Evolutionary conservation across 768 basidiomycete species (phyloP), one percentile per base, ranked within the genome.

Genomic region (Rhodotorula paludigena): DNA sequence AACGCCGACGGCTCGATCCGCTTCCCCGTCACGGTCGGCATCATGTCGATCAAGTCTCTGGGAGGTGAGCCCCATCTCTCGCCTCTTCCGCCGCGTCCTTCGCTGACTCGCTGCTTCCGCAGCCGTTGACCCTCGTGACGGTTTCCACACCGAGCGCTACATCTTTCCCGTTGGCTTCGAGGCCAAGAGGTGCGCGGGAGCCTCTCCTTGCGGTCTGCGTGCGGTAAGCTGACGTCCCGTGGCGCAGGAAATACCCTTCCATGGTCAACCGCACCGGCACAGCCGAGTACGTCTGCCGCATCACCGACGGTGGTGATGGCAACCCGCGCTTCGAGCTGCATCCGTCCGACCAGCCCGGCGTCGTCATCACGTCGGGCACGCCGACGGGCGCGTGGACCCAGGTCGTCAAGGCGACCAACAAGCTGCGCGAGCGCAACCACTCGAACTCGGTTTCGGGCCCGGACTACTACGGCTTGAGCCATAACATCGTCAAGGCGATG

Each of bases 161-260:
- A 91, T 92, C 70, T 92, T 89, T 74, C 90, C 90, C 16, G 87
- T 90, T 47, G 89, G 89, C 23, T 91, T 90, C 76, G 88, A 89
- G 75, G 87, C 89, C 10, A 87, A 85, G 8, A 83, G 89, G 89
- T 87, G 48, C 56, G 83, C 76, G 25, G 1, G 16, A 51, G 33
- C 21, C 47, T 36, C 49, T 30, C 30, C 39, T 57, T 44, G 39
- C 60, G 63, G 28, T 48, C 25, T 25, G 15, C 42, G 48, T 63
- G 48, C 16, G n/a, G 30, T 33, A 41, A 12, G 30, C 52, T 41
- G 14, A 33, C 32, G n/a, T 28, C 28, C 11, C 14, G 30, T 9
- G 6, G 2, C 33, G 23, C 61, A 90, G 89, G 67, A 86, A 87
- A 32, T 92, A 90, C 75, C 81, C 86, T 30, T 91, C 89, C 2